phyloP scores from a whole-genome alignment of 164 flowering plant species.

The Berberis vulgaris region DNA sequence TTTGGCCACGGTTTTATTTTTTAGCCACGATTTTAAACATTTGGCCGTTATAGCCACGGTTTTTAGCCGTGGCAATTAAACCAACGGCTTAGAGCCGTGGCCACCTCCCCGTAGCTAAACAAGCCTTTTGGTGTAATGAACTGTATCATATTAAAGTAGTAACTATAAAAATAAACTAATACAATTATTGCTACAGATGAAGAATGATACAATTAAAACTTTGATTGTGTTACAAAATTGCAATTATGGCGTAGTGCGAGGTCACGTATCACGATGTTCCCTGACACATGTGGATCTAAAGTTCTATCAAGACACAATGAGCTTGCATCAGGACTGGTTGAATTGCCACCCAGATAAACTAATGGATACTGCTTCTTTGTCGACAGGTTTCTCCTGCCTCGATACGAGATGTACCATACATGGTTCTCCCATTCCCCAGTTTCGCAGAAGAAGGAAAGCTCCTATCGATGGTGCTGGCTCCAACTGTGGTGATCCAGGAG shows the following conservation, averaged over 20 bases:
- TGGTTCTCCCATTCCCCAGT: slow-evolving; percentile 40
- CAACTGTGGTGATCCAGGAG: slow-evolving; percentile 92
- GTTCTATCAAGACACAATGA: slow-evolving; percentile 68
- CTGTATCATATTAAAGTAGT: no score
- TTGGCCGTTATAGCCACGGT: no score
- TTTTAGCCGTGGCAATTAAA: no score
- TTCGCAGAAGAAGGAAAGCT: slow-evolving; percentile 55
- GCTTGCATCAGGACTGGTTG: slow-evolving; percentile 46
- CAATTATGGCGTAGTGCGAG: slow-evolving; percentile 2
- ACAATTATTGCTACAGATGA: no score
- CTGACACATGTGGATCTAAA: slow-evolving; percentile 17
- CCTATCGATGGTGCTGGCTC: slow-evolving; percentile 90
- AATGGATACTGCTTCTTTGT: slow-evolving; percentile 37
- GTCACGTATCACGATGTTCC: slow-evolving; percentile 42
- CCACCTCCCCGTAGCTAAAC: no score
- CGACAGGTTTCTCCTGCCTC: slow-evolving; percentile 38
- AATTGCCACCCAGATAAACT: slow-evolving; percentile 56
- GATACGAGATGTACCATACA: slow-evolving; percentile 63
- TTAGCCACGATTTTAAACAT: no score
- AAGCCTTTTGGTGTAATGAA: no score
- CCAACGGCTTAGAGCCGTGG: no score
- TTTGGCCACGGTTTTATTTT: no score
- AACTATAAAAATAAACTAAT: no score
- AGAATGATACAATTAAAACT: no score
- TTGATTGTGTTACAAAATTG: no score